A percentile compares a stretch with the other conserved stretches of the same genome.
These are phyloP conservation scores for Croton setiger DNA, from an alignment of 441 rosid species.

Conservation along the genomic window DNA sequence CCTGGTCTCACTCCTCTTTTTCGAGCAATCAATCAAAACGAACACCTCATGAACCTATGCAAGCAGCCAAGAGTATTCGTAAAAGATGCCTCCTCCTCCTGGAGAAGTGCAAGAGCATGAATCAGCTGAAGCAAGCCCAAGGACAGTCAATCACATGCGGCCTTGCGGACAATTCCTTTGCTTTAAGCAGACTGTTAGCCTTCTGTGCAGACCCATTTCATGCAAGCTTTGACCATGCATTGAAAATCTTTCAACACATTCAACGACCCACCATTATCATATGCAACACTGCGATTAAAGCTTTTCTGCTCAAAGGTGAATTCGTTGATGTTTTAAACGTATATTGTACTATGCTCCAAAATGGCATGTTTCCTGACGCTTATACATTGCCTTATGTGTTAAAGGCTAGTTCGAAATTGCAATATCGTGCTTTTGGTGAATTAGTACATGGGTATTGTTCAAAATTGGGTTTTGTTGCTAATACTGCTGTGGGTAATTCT, in stretches of 20 bases:
- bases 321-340: constrained; percentile 18
- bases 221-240: constrained; percentile 31
- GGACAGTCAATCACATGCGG: constrained; percentile 39
- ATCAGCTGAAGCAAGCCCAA: constrained; percentile 43
- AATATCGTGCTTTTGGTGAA: constrained; percentile 29
- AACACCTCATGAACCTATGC: constrained; percentile 5
- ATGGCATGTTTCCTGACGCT: constrained; percentile 37
- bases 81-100: constrained; percentile 39
- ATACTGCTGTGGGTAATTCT: constrained; percentile 47
- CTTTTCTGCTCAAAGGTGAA: constrained; percentile 34
- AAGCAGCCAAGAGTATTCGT: constrained; percentile 17
- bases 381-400: constrained; percentile 48
- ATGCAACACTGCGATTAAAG: constrained; percentile 49
- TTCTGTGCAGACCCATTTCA: constrained; percentile 33
- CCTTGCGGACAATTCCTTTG: constrained; percentile 31
- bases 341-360: constrained; percentile 25
- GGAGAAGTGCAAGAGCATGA: constrained; percentile 45
- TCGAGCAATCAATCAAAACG: background rate
- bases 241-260: constrained; percentile 38
- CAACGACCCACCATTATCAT: constrained; percentile 43
- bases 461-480: constrained; percentile 33
- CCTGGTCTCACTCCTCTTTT: background rate
- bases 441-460: constrained; percentile 37
- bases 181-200: constrained; percentile 44
- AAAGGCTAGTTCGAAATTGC: constrained; percentile 43